These are phyloP conservation scores for Pseudogymnoascus pannorum DNA, from an alignment of 2,329 filamentous ascomycete genomes.

Conservation along the genomic window DNA sequence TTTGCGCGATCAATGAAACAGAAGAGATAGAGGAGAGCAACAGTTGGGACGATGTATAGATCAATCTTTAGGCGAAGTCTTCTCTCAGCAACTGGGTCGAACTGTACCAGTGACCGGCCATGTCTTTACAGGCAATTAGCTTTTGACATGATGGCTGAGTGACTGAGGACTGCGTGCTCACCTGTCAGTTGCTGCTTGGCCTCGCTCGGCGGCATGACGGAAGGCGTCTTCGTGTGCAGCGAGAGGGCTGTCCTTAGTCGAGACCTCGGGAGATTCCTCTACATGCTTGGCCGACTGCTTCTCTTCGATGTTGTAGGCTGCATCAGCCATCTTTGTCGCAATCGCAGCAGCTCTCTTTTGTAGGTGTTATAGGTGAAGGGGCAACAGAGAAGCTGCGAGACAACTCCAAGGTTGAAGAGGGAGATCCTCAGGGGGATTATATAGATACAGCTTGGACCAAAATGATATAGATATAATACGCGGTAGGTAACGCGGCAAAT, in stretches of 20 bases:
- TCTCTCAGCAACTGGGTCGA: slow-evolving; percentile 50
- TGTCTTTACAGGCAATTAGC: slow-evolving; percentile 31
- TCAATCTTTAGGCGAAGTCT: slow-evolving; percentile 58
- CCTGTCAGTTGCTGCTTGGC: slow-evolving; percentile 24
- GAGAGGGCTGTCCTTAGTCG: not conserved
- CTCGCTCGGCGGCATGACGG: slow-evolving; percentile 23
- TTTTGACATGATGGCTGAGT: not conserved
- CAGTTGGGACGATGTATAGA: slow-evolving; percentile 56
- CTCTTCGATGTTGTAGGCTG: slow-evolving; percentile 8
- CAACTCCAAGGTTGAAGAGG: not conserved
- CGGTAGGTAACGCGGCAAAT: not conserved
- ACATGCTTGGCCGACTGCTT: not conserved
- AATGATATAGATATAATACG: not conserved
- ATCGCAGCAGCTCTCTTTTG: no score
- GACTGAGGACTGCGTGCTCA: slow-evolving; percentile 11
- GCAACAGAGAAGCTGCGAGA: not conserved
- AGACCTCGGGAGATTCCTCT: not conserved
- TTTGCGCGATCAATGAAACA: slow-evolving; percentile 72
- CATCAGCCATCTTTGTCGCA: not conserved
- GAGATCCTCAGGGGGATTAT: not conserved
- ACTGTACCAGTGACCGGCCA: slow-evolving; percentile 42
- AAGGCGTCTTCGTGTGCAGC: slow-evolving; percentile 17
- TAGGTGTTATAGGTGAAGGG: not conserved
- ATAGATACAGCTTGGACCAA: not conserved
- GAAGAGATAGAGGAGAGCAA: slow-evolving; percentile 60